phyloP scores from a whole-genome alignment of 495 filamentous ascomycete genomes.

The Ascodesmis nigricans region DNA sequence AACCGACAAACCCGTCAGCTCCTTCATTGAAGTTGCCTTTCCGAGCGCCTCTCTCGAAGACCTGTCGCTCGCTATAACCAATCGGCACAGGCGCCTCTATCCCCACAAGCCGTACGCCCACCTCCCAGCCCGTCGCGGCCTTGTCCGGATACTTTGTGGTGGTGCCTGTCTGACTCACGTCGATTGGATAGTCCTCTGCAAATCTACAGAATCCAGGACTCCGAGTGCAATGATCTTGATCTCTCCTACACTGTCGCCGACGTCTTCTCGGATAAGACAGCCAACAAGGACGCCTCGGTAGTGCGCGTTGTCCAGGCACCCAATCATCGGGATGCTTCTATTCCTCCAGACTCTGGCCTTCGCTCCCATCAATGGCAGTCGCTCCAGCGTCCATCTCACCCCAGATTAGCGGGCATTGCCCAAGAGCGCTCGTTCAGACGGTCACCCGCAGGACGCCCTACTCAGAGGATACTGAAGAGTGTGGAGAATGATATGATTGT shows the following conservation, averaged over 20 bases:
- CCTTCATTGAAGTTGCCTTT: slow-evolving; percentile 18
- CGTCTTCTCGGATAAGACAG: slow-evolving; percentile 18
- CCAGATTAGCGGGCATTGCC: not conserved
- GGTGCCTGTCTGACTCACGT: not conserved
- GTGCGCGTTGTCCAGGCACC: slow-evolving; percentile 16
- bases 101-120: slow-evolving; percentile 12
- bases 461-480: slow-evolving; percentile 2
- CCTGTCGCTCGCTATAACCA: slow-evolving; percentile 10
- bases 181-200: slow-evolving; percentile 8
- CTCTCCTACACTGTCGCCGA: slow-evolving; percentile 15
- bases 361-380: slow-evolving; percentile 2
- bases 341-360: slow-evolving; percentile 15
- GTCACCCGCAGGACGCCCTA: not conserved
- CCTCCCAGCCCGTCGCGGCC: not conserved
- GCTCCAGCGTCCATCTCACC: not conserved
- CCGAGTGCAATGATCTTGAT: slow-evolving; percentile 18
- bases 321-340: slow-evolving; percentile 8
- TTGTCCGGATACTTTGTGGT: not conserved
- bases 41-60: slow-evolving; percentile 13
- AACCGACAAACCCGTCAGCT: slow-evolving; percentile 2
- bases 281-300: slow-evolving; percentile 9
- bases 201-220: slow-evolving; percentile 18
- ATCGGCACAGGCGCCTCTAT: slow-evolving; percentile 15
- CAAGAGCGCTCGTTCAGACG: not conserved
- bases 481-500: slow-evolving; percentile 5